A percentile compares a stretch with the other conserved stretches of the same genome.
Conservation (phyloP, 768 basidiomycete genomes). For the Lactifluus subvellereus region DNA sequence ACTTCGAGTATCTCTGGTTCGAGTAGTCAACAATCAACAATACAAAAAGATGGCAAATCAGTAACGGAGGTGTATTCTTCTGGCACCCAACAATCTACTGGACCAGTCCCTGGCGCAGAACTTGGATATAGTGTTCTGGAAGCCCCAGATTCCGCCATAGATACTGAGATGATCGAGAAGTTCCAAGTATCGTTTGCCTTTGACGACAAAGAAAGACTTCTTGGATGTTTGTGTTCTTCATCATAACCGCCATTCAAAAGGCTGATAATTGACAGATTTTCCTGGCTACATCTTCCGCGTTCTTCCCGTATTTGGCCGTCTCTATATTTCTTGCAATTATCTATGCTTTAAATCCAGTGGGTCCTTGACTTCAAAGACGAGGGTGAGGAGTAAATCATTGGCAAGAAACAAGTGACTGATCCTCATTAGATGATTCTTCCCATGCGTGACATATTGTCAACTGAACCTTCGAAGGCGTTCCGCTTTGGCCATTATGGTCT, state of each 20-base stretch:
- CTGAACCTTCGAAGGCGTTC: conserved; percentile 80
- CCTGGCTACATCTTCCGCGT: conserved; percentile 86
- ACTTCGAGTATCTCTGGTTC: neutral
- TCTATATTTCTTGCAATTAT: conserved; percentile 88
- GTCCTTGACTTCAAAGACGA: conserved; percentile 70
- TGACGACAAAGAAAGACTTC: conserved; percentile 76
- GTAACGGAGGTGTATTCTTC: conserved; percentile 34
- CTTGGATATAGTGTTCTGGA: conserved; percentile 69
- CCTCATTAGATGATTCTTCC: conserved; percentile 84
- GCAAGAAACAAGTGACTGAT: conserved; percentile 4
- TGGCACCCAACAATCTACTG: conserved; percentile 26
- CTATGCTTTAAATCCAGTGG: conserved; percentile 94
- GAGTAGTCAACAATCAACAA: neutral
- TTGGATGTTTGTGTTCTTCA: conserved; percentile 66
- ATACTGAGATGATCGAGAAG: conserved; percentile 63
- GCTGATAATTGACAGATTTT: conserved; percentile 53
- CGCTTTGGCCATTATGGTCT: conserved; percentile 88
- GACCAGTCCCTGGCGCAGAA: conserved; percentile 30
- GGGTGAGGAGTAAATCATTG: conserved; percentile 44
- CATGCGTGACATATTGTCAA: conserved; percentile 78
- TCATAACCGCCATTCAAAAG: neutral
- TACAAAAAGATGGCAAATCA: conserved; percentile 11
- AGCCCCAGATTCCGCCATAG: conserved; percentile 55
- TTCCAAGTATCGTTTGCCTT: conserved; percentile 81
- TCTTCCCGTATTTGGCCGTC: conserved; percentile 80